Evolutionary conservation across 345 rosid species (phyloP).

Genomic region (Crucihimalaya himalaica): DNA sequence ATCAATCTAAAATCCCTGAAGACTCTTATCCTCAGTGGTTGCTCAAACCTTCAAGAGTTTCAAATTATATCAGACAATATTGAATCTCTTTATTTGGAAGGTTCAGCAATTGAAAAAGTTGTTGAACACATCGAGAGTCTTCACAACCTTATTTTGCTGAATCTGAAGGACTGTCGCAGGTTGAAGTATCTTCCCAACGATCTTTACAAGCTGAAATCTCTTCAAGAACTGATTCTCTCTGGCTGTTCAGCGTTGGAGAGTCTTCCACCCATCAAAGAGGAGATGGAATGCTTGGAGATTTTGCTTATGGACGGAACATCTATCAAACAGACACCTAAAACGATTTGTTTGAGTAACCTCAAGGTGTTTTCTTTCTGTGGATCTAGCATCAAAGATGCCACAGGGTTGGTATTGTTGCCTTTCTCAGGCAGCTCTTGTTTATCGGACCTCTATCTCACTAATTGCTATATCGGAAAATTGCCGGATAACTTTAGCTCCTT

Average conservation of each 20-base stretch:
- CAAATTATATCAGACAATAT: slow-evolving; percentile 32
- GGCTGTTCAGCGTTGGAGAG: slow-evolving; percentile 27
- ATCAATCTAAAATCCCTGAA: slow-evolving; percentile 4
- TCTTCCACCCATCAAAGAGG: slow-evolving; percentile 29
- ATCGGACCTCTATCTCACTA: slow-evolving; percentile 31
- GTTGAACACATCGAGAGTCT: slow-evolving; percentile 28
- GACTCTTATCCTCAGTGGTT: slow-evolving; percentile 34
- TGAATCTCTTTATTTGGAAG: slow-evolving; percentile 27
- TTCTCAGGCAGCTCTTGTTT: background rate
- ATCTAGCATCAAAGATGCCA: slow-evolving; percentile 16
- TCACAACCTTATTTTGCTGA: slow-evolving; percentile 24
- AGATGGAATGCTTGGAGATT: slow-evolving; percentile 35
- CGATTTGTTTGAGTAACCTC: slow-evolving; percentile 13
- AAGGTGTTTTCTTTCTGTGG: slow-evolving; percentile 29
- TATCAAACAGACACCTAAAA: slow-evolving; percentile 20
- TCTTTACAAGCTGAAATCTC: slow-evolving; percentile 37
- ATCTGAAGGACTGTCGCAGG: slow-evolving; percentile 29
- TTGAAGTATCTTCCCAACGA: slow-evolving; percentile 29
- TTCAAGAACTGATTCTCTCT: slow-evolving; percentile 37
- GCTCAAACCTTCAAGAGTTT: slow-evolving; percentile 34
- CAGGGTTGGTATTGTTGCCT: slow-evolving; percentile 3
- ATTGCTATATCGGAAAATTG: slow-evolving; percentile 13
- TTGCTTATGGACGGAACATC: slow-evolving; percentile 37
- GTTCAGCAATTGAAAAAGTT: slow-evolving; percentile 29
- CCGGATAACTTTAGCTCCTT: slow-evolving; percentile 22